Evolutionary conservation across 805 yeast genomes (phyloP).

Genomic region (Kazachstania taianensis): DNA sequence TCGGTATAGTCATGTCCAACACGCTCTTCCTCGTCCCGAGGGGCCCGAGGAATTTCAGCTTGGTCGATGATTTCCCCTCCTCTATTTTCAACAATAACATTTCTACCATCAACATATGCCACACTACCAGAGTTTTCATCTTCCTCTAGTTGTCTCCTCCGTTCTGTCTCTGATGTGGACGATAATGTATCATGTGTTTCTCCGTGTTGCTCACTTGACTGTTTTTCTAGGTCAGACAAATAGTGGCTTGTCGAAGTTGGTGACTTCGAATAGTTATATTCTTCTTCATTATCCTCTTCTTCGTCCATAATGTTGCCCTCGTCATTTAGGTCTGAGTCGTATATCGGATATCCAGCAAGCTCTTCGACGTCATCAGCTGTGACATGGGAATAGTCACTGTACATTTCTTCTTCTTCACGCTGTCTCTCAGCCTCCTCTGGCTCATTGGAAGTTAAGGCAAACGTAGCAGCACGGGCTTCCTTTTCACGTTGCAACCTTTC

Average conservation of each 20-base stretch:
- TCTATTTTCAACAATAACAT: constrained; percentile 68
- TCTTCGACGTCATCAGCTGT: constrained; percentile 4
- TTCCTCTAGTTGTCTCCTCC: constrained; percentile 15
- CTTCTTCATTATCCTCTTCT: constrained; percentile 4
- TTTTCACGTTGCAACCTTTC: constrained; percentile 33
- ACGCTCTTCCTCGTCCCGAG: constrained; percentile 19
- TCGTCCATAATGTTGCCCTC: no score
- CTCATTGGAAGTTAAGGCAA: constrained; percentile 29
- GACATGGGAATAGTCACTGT: constrained; percentile 1
- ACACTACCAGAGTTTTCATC: constrained; percentile 26
- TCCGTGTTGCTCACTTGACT: neutral
- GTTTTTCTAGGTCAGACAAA: neutral
- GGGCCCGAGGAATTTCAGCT: constrained; percentile 29
- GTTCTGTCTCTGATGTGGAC: constrained; percentile 8
- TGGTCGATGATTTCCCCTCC: constrained; percentile 72
- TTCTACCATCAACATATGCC: constrained; percentile 61
- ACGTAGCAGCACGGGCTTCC: constrained; percentile 36
- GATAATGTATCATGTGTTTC: constrained; percentile 3
- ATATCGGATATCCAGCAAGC: constrained; percentile 3
- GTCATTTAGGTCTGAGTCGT: constrained; percentile 1
- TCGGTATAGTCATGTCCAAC: constrained; percentile 1
- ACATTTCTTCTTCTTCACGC: constrained; percentile 3
- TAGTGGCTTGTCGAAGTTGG: neutral
- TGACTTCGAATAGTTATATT: neutral
- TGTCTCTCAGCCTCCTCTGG: constrained; percentile 1